A percentile compares a stretch with the other conserved stretches of the same genome.
phyloP scores from a whole-genome alignment of 495 filamentous ascomycete species.

The Clohesyomyces aquaticus region DNA sequence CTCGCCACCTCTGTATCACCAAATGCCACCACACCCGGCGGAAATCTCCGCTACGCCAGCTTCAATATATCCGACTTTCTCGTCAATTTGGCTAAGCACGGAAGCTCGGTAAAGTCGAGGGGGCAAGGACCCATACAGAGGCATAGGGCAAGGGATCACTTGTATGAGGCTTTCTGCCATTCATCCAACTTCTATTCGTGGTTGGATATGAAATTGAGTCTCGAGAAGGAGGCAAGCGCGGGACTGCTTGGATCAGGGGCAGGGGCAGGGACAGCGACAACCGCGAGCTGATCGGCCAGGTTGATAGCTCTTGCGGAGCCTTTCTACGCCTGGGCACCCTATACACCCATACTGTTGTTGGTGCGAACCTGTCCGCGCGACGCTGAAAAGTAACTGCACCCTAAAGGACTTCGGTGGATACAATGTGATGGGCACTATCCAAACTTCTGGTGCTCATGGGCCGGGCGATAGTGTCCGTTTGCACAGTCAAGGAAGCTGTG shows the following conservation, averaged over 20 bases:
- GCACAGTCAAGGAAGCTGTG: too few species aligned
- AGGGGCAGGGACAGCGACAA: neutral
- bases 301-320: too few species aligned
- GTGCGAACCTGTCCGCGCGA: too few species aligned
- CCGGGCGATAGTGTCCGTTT: too few species aligned
- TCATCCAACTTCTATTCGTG: constrained; percentile 46
- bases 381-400: too few species aligned
- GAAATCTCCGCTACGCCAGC: constrained; percentile 39
- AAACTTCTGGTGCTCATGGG: too few species aligned
- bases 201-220: constrained; percentile 46
- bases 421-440: too few species aligned
- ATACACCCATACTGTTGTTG: too few species aligned
- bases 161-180: constrained; percentile 44
- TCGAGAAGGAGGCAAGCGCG: constrained; percentile 45
- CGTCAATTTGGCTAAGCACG: constrained; percentile 43
- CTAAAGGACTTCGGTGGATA: too few species aligned
- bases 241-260: constrained; percentile 33
- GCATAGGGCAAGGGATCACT: constrained; percentile 38
- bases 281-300: constrained; percentile 5
- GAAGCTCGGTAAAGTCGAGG: constrained; percentile 39
- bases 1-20: constrained; percentile 37
- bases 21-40: constrained; percentile 33
- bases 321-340: too few species aligned
- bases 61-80: constrained; percentile 43
- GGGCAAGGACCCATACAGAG: constrained; percentile 43